phyloP scores from a whole-genome alignment of 2,329 filamentous ascomycete species.

The Albifimbria verrucaria region DNA sequence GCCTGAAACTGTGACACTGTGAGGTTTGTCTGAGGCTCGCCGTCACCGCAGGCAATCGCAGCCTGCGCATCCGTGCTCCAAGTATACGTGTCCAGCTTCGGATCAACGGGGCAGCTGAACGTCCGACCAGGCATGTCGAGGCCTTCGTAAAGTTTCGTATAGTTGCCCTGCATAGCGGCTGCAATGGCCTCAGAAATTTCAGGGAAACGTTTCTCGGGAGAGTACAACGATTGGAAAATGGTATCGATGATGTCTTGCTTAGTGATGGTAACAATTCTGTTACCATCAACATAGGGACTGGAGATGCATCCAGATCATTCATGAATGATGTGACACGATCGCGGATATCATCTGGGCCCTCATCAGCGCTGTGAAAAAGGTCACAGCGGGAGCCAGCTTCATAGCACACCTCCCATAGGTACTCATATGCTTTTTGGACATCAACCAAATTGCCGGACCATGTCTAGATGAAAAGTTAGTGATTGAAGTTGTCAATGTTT shows the following conservation, averaged over 20 bases:
- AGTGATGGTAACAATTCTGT: background rate
- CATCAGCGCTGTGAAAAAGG: background rate
- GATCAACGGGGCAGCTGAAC: background rate
- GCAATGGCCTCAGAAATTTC: background rate
- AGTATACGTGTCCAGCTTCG: background rate
- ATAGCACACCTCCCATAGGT: background rate
- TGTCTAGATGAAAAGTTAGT: background rate
- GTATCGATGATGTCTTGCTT: background rate
- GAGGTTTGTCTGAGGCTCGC: background rate
- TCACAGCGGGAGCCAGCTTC: background rate
- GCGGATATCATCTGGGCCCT: background rate
- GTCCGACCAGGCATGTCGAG: background rate
- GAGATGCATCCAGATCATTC: background rate
- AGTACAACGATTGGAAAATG: background rate
- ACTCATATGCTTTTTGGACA: background rate
- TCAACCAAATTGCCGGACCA: background rate
- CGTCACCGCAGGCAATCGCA: background rate
- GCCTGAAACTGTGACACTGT: background rate
- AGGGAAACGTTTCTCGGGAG: background rate
- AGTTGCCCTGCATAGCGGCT: background rate
- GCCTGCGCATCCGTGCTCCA: background rate
- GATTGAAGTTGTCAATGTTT: background rate
- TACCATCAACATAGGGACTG: background rate
- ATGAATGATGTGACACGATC: background rate
- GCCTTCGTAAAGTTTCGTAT: background rate